Evolutionary conservation across 164 flowering plant species (phyloP).

Genomic region (Cinnamomum chago): DNA sequence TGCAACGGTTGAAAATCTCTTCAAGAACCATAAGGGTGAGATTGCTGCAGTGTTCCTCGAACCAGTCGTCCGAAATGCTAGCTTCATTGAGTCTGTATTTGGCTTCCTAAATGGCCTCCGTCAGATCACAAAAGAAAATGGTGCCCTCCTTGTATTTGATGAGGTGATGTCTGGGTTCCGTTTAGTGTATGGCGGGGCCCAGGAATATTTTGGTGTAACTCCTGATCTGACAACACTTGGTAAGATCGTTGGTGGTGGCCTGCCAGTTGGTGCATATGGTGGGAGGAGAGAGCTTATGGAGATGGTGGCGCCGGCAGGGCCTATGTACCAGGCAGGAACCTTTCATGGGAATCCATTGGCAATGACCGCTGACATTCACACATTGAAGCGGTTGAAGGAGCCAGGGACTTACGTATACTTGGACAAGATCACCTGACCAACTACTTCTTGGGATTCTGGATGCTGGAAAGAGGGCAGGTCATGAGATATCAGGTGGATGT

Average conservation of each 20-base stretch:
- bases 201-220: constrained; percentile 77
- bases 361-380: constrained; percentile 95
- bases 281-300: constrained; percentile 96
- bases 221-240: constrained; percentile 91
- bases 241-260: constrained; percentile 92
- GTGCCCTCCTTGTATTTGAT: constrained; percentile 75
- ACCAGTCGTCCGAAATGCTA: constrained; percentile 92
- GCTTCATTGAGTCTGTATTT: constrained; percentile 66
- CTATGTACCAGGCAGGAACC: constrained; percentile 97
- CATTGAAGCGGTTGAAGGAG: constrained; percentile 61
- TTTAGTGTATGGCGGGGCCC: constrained; percentile 90
- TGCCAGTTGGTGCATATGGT: constrained; percentile 98
- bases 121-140: constrained; percentile 58
- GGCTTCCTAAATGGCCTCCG: constrained; percentile 59
- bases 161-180: constrained; percentile 99
- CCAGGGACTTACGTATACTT: constrained; percentile 67
- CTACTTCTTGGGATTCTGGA: constrained; percentile 62
- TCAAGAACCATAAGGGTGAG: constrained; percentile 60
- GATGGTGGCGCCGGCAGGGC: constrained; percentile 99
- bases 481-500: constrained; percentile 76
- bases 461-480: constrained; percentile 75
- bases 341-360: constrained; percentile 95
- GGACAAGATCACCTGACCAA: constrained; percentile 59
- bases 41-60: constrained; percentile 82
- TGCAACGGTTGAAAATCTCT: constrained; percentile 48